A percentile compares a stretch with the other conserved stretches of the same genome.
These are phyloP conservation scores for Phytophthora syringae DNA, from an alignment of 352 stramenopile genomes.

Conservation along the genomic window DNA sequence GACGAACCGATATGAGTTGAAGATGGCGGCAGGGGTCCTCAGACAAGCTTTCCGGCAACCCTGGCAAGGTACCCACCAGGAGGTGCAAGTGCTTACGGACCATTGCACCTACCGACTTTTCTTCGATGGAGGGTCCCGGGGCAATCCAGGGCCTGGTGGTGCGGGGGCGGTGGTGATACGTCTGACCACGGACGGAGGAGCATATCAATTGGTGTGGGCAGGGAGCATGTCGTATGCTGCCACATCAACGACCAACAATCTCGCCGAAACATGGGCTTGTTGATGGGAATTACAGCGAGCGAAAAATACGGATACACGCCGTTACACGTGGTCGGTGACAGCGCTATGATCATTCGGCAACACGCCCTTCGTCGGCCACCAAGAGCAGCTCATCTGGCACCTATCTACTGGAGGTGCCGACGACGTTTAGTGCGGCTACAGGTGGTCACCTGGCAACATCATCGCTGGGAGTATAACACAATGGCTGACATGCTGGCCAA, in stretches of 20 bases:
- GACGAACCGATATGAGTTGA: neutral
- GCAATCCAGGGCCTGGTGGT: neutral
- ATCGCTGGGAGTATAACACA: neutral
- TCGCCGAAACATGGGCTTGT: neutral
- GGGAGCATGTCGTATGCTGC: neutral
- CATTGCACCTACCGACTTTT: neutral
- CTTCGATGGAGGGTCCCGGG: neutral
- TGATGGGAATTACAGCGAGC: neutral
- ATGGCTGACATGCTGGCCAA: neutral
- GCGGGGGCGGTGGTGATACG: neutral
- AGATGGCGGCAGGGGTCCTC: neutral
- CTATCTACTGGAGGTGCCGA: neutral
- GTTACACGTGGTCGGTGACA: neutral
- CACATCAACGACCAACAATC: neutral
- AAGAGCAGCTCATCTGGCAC: neutral
- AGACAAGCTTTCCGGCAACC: too few species aligned
- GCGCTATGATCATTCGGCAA: neutral
- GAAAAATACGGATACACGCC: too few species aligned
- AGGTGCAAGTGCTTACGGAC: too few species aligned
- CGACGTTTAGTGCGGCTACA: neutral
- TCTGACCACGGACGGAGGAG: neutral
- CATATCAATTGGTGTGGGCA: neutral
- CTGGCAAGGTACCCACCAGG: too few species aligned
- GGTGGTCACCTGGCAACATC: neutral
- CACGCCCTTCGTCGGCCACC: neutral